Conservation (phyloP, 495 filamentous ascomycete genomes). For the Sordaria brevicollis region DNA sequence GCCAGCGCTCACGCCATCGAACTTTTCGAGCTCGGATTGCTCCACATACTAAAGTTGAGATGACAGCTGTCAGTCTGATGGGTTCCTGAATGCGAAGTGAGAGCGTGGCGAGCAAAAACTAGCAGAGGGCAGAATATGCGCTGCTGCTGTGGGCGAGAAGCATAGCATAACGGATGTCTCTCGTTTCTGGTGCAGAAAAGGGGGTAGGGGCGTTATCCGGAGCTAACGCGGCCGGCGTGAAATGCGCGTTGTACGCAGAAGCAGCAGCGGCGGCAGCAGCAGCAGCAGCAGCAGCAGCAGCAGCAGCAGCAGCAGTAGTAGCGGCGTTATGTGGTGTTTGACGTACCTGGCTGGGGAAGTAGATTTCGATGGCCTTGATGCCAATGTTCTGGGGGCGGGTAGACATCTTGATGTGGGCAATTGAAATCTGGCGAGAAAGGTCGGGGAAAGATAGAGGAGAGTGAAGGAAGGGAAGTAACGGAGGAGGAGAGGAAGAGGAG, state of each 20-base stretch:
- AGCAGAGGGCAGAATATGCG: background rate
- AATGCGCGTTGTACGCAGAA: background rate
- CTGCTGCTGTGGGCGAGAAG: background rate
- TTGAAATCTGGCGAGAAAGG: slow-evolving; percentile 9
- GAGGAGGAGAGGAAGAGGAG: background rate
- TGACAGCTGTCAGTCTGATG: slow-evolving; percentile 18
- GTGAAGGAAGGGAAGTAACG: slow-evolving; percentile 5
- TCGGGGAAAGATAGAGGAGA: background rate
- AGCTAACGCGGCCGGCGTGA: background rate
- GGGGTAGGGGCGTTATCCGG: background rate
- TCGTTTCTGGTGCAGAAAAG: background rate
- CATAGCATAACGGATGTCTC: background rate
- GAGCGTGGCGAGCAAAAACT: background rate
- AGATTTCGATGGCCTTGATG: slow-evolving; percentile 99
- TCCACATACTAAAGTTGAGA: slow-evolving; percentile 71
- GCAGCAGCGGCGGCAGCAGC: background rate
- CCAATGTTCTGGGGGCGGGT: slow-evolving; percentile 89
- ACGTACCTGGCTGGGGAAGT: slow-evolving; percentile 90
- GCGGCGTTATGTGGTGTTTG: background rate
- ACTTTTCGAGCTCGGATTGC: slow-evolving; percentile 91
- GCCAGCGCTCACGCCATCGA: slow-evolving; percentile 86
- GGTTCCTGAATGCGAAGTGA: slow-evolving; percentile 4
- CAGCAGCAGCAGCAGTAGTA: background rate
- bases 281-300: background rate
- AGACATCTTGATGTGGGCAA: slow-evolving; percentile 53